These are phyloP conservation scores for Phytophthora hybrid DNA, from an alignment of 352 stramenopile species.

Conservation along the genomic window DNA sequence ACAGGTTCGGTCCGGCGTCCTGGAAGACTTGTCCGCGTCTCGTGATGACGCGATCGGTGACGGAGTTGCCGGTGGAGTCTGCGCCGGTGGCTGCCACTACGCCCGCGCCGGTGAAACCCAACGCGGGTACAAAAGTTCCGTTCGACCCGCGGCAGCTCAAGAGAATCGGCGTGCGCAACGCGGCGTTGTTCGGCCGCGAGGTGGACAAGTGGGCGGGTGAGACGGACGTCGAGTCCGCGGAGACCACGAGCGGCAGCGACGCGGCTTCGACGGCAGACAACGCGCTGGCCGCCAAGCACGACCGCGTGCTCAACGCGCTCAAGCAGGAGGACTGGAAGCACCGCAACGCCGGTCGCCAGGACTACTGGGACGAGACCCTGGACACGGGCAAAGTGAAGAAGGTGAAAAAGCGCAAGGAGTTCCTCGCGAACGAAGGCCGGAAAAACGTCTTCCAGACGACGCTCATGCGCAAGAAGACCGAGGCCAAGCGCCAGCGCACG, in stretches of 20 bases:
- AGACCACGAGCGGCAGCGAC: slow-evolving; percentile 50
- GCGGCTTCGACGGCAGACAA: slow-evolving; percentile 37
- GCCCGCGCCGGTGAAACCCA: neutral
- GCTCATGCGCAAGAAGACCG: slow-evolving; percentile 69
- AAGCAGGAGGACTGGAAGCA: slow-evolving; percentile 83
- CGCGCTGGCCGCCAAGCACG: slow-evolving; percentile 62
- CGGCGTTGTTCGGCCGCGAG: slow-evolving; percentile 64
- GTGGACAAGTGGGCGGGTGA: slow-evolving; percentile 76
- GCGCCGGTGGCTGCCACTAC: neutral
- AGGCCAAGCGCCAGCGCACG: slow-evolving; percentile 45
- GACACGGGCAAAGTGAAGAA: slow-evolving; percentile 84
- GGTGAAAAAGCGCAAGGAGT: slow-evolving; percentile 87
- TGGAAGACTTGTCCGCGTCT: slow-evolving; percentile 40
- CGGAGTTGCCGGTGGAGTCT: slow-evolving; percentile 27
- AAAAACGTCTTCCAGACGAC: slow-evolving; percentile 76
- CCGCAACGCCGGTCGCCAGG: slow-evolving; percentile 69
- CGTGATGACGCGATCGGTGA: slow-evolving; percentile 40
- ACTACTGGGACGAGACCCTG: slow-evolving; percentile 82
- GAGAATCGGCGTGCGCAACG: slow-evolving; percentile 71
- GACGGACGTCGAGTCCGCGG: slow-evolving; percentile 55
- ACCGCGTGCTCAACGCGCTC: slow-evolving; percentile 71
- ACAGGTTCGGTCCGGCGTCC: slow-evolving; percentile 32
- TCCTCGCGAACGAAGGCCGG: slow-evolving; percentile 78
- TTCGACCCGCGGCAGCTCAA: slow-evolving; percentile 67
- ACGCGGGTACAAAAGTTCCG: slow-evolving; percentile 32